These are phyloP conservation scores for Volvox reticuliferus DNA, from an alignment of 139 green algal genomes.

Conservation along the genomic window DNA sequence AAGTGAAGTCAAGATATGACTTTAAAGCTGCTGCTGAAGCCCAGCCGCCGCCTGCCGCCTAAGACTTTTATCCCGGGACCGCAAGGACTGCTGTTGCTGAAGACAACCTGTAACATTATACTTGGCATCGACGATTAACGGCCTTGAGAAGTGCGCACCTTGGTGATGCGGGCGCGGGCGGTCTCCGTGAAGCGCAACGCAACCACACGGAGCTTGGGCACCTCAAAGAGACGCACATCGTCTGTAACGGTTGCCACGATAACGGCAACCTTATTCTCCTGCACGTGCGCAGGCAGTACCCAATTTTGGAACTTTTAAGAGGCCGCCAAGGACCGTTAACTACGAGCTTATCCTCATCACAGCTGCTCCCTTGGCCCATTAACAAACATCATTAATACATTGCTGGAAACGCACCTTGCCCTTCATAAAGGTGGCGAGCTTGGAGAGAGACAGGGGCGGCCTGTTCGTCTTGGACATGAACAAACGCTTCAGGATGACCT, in stretches of 20 bases:
- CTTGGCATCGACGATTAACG: not conserved
- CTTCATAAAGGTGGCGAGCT: conserved; percentile 93
- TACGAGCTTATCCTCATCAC: not conserved
- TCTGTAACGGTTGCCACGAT: conserved; percentile 97
- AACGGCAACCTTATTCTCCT: conserved; percentile 93
- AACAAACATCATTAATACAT: not conserved
- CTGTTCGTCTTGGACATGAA: conserved; percentile 97
- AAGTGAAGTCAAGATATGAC: too few species aligned
- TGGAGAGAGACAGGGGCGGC: conserved; percentile 95
- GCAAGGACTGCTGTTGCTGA: too few species aligned
- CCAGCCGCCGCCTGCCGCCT: conserved; percentile 18
- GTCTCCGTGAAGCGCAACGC: conserved; percentile 97
- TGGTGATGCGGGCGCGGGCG: conserved; percentile 96
- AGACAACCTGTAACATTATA: too few species aligned
- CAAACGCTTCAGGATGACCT: conserved; percentile 96
- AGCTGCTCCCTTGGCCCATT: not conserved
- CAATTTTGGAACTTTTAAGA: not conserved
- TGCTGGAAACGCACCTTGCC: conserved; percentile 81
- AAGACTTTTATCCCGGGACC: not conserved
- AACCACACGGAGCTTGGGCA: conserved; percentile 93
- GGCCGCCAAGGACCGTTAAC: not conserved
- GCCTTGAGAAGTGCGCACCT: conserved; percentile 66
- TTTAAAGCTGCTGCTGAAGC: conserved; percentile 12
- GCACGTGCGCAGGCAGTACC: not conserved
- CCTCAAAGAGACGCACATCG: conserved; percentile 92